phyloP scores from a whole-genome alignment of 73 alveolate genomes.

The Paramecium caudatum region DNA sequence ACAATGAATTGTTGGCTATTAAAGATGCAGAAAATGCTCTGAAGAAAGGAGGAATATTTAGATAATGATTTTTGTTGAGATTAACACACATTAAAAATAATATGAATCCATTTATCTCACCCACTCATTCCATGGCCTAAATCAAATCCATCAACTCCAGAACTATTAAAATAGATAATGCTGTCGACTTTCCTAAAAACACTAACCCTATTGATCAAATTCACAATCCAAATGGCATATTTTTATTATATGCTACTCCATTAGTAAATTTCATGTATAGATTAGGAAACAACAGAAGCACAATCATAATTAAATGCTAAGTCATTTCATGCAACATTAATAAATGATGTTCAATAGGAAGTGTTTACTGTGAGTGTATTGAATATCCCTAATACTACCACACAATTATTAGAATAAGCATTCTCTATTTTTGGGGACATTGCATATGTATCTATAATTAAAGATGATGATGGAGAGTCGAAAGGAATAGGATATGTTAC shows the following conservation, averaged over 20 bases:
- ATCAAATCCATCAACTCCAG: background rate
- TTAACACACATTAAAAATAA: background rate
- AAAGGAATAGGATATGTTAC: slow-evolving; percentile 41
- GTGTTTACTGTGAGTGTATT: slow-evolving; percentile 14
- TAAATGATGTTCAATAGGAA: background rate
- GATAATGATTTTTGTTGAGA: slow-evolving; percentile 24
- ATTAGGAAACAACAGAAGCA: background rate
- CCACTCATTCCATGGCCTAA: background rate
- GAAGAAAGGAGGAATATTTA: slow-evolving; percentile 68
- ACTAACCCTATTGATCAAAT: background rate
- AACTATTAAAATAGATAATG: slow-evolving; percentile 18
- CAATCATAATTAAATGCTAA: background rate
- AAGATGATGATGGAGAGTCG: slow-evolving; percentile 10
- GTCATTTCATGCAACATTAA: background rate
- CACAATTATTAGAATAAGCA: background rate
- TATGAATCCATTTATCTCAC: background rate
- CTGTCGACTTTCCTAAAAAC: background rate
- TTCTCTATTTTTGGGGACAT: slow-evolving; percentile 43
- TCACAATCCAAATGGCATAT: background rate
- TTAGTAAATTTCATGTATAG: background rate
- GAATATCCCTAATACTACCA: slow-evolving; percentile 41
- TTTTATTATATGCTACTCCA: background rate
- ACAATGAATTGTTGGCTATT: slow-evolving; percentile 50
- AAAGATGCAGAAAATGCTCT: slow-evolving; percentile 67
- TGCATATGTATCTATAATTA: background rate